Conservation (phyloP, 352 stramenopile species). For the Phytophthora chlamydospora region DNA sequence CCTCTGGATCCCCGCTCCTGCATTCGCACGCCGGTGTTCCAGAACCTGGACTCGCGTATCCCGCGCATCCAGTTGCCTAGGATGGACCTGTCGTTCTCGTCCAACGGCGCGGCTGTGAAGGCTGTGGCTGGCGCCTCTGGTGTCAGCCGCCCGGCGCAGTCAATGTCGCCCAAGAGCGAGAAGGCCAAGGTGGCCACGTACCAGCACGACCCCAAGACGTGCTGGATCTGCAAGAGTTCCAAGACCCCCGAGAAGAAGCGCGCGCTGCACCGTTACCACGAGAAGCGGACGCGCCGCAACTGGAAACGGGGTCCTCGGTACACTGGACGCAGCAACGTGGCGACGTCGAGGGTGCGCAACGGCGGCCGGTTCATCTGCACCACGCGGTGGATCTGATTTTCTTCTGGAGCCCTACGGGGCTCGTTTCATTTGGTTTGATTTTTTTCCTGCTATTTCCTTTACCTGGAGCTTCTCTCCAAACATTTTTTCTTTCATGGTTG, state of each 20-base stretch:
- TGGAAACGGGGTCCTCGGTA: slow-evolving; percentile 87
- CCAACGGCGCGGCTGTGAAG: slow-evolving; percentile 28
- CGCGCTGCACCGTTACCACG: slow-evolving; percentile 79
- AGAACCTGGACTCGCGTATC: slow-evolving; percentile 81
- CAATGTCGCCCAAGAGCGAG: slow-evolving; percentile 58
- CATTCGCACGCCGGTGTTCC: slow-evolving; percentile 80
- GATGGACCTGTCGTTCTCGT: slow-evolving; percentile 68
- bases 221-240: slow-evolving; percentile 89
- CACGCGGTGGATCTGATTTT: slow-evolving; percentile 78
- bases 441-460: slow-evolving; percentile 33
- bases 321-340: slow-evolving; percentile 77
- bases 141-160: slow-evolving; percentile 20
- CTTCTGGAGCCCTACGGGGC: slow-evolving; percentile 26
- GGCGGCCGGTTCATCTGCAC: slow-evolving; percentile 84
- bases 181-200: slow-evolving; percentile 61
- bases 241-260: slow-evolving; percentile 86
- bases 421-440: slow-evolving; percentile 44
- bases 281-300: slow-evolving; percentile 84
- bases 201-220: slow-evolving; percentile 73
- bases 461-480: slow-evolving; percentile 41
- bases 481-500: slow-evolving; percentile 41
- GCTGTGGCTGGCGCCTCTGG: slow-evolving; percentile 6
- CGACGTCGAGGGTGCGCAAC: slow-evolving; percentile 80
- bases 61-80: slow-evolving; percentile 67
- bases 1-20: slow-evolving; percentile 78